Percentiles rank a stretch among this genome's conserved stretches.
Conservation (phyloP, 768 basidiomycete species). For the Hortiboletus campestris region DNA sequence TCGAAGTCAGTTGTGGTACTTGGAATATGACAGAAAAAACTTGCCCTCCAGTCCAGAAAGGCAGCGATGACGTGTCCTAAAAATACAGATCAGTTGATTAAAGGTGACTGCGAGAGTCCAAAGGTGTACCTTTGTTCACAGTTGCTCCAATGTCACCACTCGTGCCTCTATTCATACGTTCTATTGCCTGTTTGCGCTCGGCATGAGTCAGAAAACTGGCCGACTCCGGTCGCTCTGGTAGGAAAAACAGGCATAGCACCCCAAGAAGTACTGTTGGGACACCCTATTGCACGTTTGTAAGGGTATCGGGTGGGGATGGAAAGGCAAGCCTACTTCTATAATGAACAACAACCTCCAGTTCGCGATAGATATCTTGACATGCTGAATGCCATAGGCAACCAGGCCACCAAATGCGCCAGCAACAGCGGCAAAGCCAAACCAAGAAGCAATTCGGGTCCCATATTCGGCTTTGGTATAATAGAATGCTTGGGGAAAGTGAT, state of each 20-base stretch:
- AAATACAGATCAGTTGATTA: background rate
- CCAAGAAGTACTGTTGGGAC: slow-evolving; percentile 43
- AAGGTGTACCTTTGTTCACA: slow-evolving; percentile 37
- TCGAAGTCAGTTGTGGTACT: slow-evolving; percentile 3
- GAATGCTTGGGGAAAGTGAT: slow-evolving; percentile 33
- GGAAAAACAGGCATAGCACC: slow-evolving; percentile 25
- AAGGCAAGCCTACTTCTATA: slow-evolving; percentile 19
- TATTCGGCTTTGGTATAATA: slow-evolving; percentile 50
- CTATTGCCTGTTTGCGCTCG: slow-evolving; percentile 33
- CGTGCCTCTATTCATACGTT: slow-evolving; percentile 40
- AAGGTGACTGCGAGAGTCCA: background rate
- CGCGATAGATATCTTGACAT: slow-evolving; percentile 36
- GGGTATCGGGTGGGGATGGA: background rate
- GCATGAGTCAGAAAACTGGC: slow-evolving; percentile 32
- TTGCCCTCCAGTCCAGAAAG: slow-evolving; percentile 45
- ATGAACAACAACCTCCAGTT: slow-evolving; percentile 41
- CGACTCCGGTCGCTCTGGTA: slow-evolving; percentile 35
- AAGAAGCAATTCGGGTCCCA: slow-evolving; percentile 47
- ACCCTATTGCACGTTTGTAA: slow-evolving; percentile 42
- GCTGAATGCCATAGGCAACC: slow-evolving; percentile 50
- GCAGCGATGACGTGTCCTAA: slow-evolving; percentile 43
- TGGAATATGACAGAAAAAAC: background rate
- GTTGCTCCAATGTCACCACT: slow-evolving; percentile 42
- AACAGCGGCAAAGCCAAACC: slow-evolving; percentile 57
- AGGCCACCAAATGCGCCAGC: slow-evolving; percentile 58